Evolutionary conservation across 441 rosid species (phyloP), one percentile per base, ranked within the genome.

Genomic region (Kokia cookei): DNA sequence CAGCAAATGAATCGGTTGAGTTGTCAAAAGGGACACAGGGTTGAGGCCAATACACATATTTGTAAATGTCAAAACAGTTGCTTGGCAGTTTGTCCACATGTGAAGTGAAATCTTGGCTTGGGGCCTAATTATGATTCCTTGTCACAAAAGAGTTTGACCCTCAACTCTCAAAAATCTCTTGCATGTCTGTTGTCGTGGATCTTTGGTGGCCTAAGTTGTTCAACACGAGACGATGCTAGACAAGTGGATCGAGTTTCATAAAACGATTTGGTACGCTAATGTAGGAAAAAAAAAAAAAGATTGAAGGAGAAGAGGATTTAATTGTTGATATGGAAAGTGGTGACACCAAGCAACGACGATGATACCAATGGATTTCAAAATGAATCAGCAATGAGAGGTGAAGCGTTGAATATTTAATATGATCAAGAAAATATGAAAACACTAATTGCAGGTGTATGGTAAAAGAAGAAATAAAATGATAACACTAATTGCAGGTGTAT

Each of bases 121-220:
- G 35, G 37, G 43, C 19, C 57, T 40, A 29, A 24, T 51, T 58
- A 35, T 65, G 76, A 48, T 66, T 50, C 76, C 57, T 37, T 66
- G 26, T 72, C 73, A 71, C 79, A 69, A 22, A 57, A 19, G 22
- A 19, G 11, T 26, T 64, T 61, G 65, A 71, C 50, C 54, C 63
- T 3, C 59, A 24, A 35, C 8, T 35, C 40, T 35, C 8, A 35
- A 35, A 29, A 15, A 11, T 42, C 17, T 53, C 32, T 53, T 9
- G 61, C 48, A 15, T 32, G 15, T 51, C 7, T 75, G 4, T 75
- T 5, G 19, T 65, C 72, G 79, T 65, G 75, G 72, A 53, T 61
- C 12, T 50, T 32, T 57, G 43, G 61, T 72, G 66, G 53, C 61
- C 35, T 24, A 3, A 75, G 65, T 12, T 14, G 1, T 2, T 29